Percentiles rank a stretch among this genome's conserved stretches.
These are phyloP conservation scores for Diplotaxis tenuifolia DNA, from an alignment of 345 rosid genomes.

Conservation along the genomic window DNA sequence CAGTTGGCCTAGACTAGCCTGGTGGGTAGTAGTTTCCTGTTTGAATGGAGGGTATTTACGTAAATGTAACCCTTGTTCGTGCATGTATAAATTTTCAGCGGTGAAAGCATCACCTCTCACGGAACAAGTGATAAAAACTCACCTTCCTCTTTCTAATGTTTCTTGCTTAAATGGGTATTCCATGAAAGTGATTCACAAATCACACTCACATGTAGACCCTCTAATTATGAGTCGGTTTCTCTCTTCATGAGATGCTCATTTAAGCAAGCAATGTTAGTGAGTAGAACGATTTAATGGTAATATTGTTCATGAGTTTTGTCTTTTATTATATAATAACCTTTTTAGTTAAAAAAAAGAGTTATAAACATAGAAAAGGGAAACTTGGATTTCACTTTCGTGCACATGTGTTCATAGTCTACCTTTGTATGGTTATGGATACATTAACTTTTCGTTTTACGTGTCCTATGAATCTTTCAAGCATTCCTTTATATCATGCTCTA, in stretches of 20 bases:
- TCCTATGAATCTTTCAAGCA: conserved; percentile 32
- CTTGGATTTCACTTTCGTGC: conserved; percentile 21
- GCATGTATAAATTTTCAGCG: background rate
- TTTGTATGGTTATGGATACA: background rate
- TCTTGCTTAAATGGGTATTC: conserved; percentile 45
- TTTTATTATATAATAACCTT: conserved; percentile 1
- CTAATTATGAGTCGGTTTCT: conserved; percentile 4
- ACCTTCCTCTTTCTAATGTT: conserved; percentile 27
- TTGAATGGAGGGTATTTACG: conserved; percentile 16
- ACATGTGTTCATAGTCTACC: conserved; percentile 23
- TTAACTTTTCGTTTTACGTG: conserved; percentile 21
- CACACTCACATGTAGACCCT: background rate
- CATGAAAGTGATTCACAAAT: conserved; percentile 23
- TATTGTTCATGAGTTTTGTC: background rate
- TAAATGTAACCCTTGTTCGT: conserved; percentile 6
- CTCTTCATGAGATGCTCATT: conserved; percentile 39
- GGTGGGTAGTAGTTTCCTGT: conserved; percentile 17
- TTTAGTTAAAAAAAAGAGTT: too few species aligned
- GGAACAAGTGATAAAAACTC: conserved; percentile 8
- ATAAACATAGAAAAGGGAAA: background rate
- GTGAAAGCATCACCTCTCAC: conserved; percentile 13
- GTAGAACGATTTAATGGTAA: conserved; percentile 17
- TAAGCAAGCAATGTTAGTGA: conserved; percentile 38
- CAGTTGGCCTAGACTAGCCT: conserved; percentile 11
- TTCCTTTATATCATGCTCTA: conserved; percentile 11